These are phyloP conservation scores for Metschnikowia continentalis DNA, from an alignment of 805 yeast species.

Conservation along the genomic window DNA sequence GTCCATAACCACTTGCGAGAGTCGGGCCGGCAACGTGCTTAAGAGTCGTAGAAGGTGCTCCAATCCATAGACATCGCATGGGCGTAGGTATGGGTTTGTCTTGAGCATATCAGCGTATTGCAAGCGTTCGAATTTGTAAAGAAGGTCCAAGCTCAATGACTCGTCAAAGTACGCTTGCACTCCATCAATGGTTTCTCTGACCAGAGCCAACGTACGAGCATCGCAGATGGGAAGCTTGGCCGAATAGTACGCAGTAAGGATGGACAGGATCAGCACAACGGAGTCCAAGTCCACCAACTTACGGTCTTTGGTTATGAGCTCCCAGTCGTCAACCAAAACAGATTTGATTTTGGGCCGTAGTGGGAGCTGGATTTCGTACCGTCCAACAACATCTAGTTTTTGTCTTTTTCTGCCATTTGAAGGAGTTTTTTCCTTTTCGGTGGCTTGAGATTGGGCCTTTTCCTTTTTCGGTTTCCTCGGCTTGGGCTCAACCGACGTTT, in stretches of 20 bases:
- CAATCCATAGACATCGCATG: conserved; percentile 52
- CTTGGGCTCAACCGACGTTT: conserved; percentile 6
- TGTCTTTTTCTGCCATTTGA: conserved; percentile 9
- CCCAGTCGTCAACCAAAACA: conserved; percentile 90
- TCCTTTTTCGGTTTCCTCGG: conserved; percentile 6
- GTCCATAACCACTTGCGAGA: conserved; percentile 78
- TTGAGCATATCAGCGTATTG: conserved; percentile 50
- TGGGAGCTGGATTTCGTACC: conserved; percentile 46
- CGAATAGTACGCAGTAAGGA: conserved; percentile 51
- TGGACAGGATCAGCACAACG: conserved; percentile 45
- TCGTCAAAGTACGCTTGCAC: conserved; percentile 70
- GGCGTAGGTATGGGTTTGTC: background rate
- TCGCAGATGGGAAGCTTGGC: conserved; percentile 15
- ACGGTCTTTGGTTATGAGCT: conserved; percentile 75
- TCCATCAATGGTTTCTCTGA: conserved; percentile 69
- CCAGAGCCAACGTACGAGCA: conserved; percentile 20
- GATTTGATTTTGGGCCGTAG: conserved; percentile 68
- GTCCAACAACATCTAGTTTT: conserved; percentile 23
- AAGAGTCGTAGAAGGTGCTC: conserved; percentile 78
- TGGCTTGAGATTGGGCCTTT: conserved; percentile 7
- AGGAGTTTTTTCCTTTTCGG: background rate
- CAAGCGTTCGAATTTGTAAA: conserved; percentile 73
- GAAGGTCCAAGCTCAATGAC: conserved; percentile 60
- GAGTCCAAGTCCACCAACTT: conserved; percentile 66
- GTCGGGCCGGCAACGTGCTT: conserved; percentile 77